A percentile compares a stretch with the other conserved stretches of the same genome.
Conservation (phyloP, 192 early-diverging fungal genomes). For the Coemansia umbellata region DNA sequence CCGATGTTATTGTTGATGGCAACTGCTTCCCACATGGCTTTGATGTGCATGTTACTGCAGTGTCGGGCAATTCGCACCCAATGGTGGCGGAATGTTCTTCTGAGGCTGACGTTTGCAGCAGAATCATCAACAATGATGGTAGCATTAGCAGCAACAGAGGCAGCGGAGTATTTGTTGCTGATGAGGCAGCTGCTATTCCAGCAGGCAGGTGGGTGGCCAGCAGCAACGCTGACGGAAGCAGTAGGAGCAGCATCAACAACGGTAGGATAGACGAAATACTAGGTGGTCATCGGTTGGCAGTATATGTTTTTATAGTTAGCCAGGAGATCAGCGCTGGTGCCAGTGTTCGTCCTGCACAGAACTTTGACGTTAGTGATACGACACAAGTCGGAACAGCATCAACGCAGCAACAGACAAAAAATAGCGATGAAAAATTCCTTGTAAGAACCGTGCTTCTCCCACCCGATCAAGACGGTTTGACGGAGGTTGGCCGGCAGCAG, state of each 20-base stretch:
- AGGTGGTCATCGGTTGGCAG: constrained; percentile 16
- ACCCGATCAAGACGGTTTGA: constrained; percentile 1
- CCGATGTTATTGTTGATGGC: constrained; percentile 29
- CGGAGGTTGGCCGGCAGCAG: not conserved
- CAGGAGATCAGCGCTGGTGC: not conserved
- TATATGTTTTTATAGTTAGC: constrained; percentile 16
- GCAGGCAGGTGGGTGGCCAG: constrained; percentile 9
- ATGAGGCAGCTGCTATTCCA: not conserved
- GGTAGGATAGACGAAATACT: too few relatives aligned
- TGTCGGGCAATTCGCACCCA: constrained; percentile 9
- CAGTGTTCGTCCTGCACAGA: too few relatives aligned
- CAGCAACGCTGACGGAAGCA: not conserved
- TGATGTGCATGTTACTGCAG: constrained; percentile 8
- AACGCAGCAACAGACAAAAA: not conserved
- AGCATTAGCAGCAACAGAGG: not conserved
- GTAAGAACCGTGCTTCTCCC: constrained; percentile 22
- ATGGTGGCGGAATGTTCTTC: too few relatives aligned
- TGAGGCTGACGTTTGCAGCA: too few relatives aligned
- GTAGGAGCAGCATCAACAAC: too few relatives aligned
- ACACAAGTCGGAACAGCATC: too few relatives aligned
- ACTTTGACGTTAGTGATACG: too few relatives aligned
- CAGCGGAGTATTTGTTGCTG: not conserved
- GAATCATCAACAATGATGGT: too few relatives aligned
- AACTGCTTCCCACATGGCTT: constrained; percentile 22
- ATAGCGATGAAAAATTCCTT: not conserved